phyloP scores from a whole-genome alignment of 768 basidiomycete genomes.

The Panaeolus papilionaceus region DNA sequence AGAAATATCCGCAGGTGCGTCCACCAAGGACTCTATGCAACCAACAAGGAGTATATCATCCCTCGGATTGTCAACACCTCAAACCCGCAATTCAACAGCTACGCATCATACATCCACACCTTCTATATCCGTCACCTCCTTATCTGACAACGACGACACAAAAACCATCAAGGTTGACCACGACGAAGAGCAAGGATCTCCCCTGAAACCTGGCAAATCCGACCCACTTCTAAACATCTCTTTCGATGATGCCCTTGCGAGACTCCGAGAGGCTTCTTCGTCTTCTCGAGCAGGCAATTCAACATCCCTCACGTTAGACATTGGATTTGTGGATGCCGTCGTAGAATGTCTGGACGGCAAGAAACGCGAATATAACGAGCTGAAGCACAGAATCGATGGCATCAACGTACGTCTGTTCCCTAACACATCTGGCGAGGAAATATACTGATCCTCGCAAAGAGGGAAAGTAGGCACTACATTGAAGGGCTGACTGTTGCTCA shows the following conservation, averaged over 20 bases:
- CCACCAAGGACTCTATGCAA: constrained; percentile 30
- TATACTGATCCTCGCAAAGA: constrained; percentile 48
- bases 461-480: constrained; percentile 90
- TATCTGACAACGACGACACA: constrained; percentile 1
- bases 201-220: background rate
- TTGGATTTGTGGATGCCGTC: constrained; percentile 74
- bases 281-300: constrained; percentile 66
- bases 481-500: constrained; percentile 93
- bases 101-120: background rate
- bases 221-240: background rate
- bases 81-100: background rate
- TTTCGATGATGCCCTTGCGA: constrained; percentile 46
- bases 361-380: constrained; percentile 60
- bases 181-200: background rate
- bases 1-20: background rate
- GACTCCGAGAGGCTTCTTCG: constrained; percentile 66
- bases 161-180: background rate
- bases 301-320: constrained; percentile 72
- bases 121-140: constrained; percentile 2
- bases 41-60: background rate
- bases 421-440: constrained; percentile 4
- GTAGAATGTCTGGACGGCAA: constrained; percentile 69
- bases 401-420: constrained; percentile 71
- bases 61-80: background rate
- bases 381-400: constrained; percentile 83